These are phyloP conservation scores for Aspergillus olivimuriae DNA, from an alignment of 495 filamentous ascomycete genomes.

Conservation along the genomic window DNA sequence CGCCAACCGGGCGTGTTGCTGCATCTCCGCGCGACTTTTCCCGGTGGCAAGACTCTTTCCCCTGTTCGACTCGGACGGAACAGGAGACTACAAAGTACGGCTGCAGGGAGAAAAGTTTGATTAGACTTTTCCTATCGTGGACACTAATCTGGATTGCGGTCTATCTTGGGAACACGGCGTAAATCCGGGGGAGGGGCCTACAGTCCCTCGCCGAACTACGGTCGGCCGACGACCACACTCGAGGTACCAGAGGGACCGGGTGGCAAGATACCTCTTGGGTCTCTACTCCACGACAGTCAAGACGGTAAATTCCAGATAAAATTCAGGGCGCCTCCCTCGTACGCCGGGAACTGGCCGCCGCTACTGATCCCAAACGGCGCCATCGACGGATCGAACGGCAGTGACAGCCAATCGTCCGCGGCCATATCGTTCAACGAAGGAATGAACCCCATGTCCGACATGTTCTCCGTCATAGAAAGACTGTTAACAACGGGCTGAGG, in stretches of 20 bases:
- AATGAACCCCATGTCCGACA: constrained; percentile 29
- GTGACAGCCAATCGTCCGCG: constrained; percentile 46
- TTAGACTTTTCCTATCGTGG: background rate
- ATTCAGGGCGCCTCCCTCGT: constrained; percentile 43
- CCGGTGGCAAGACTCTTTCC: background rate
- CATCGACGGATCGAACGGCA: constrained; percentile 50
- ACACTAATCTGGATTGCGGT: background rate
- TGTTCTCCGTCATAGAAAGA: constrained; percentile 20
- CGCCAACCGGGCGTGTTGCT: too few relatives aligned
- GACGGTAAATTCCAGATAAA: constrained; percentile 48
- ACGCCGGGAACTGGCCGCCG: constrained; percentile 41
- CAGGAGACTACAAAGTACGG: too few relatives aligned
- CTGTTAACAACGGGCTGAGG: constrained; percentile 14
- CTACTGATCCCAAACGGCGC: constrained; percentile 44
- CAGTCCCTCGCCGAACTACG: background rate
- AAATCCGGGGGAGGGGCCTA: background rate
- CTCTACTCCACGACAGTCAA: constrained; percentile 9
- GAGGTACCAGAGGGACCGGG: too few relatives aligned
- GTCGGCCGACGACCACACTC: too few relatives aligned
- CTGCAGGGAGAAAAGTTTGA: background rate
- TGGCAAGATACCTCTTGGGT: background rate
- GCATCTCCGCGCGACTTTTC: background rate
- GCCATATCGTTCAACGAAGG: constrained; percentile 32
- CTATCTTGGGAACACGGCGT: background rate
- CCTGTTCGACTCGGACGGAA: background rate